phyloP scores from a whole-genome alignment of 495 filamentous ascomycete species.

The Penicillium desertorum region DNA sequence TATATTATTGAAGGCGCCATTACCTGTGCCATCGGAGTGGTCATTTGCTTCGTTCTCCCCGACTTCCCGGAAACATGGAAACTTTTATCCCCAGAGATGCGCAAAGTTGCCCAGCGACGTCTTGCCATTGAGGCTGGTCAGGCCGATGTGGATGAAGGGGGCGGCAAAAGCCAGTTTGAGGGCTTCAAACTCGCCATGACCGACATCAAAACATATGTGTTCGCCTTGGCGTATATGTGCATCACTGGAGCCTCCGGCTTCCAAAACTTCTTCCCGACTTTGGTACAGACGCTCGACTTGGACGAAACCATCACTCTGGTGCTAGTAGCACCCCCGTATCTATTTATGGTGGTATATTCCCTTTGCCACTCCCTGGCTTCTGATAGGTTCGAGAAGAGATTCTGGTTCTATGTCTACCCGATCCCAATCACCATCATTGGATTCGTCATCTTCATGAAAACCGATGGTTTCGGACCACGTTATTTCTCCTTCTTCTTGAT shows the following conservation, averaged over 20 bases:
- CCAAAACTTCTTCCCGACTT: constrained; percentile 57
- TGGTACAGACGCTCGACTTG: constrained; percentile 47
- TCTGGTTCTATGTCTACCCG: constrained; percentile 55
- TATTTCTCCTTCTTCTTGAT: constrained; percentile 58
- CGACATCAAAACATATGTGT: constrained; percentile 52
- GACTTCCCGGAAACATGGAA: constrained; percentile 53
- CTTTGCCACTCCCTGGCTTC: constrained; percentile 47
- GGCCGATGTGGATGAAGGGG: constrained; percentile 50
- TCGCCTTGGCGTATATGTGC: constrained; percentile 52
- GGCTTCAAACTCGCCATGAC: constrained; percentile 53
- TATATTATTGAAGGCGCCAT: constrained; percentile 52
- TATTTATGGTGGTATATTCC: constrained; percentile 55
- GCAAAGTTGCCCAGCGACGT: constrained; percentile 50
- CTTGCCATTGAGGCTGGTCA: constrained; percentile 49
- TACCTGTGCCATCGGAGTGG: constrained; percentile 42
- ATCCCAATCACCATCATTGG: constrained; percentile 51
- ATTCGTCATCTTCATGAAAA: constrained; percentile 52
- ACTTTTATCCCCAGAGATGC: constrained; percentile 46
- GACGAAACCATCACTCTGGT: constrained; percentile 44
- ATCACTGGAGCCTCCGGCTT: constrained; percentile 53
- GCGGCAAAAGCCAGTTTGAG: constrained; percentile 47
- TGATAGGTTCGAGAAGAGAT: constrained; percentile 45
- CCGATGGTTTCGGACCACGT: constrained; percentile 46
- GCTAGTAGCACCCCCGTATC: constrained; percentile 53
- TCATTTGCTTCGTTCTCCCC: constrained; percentile 44